Conservation (phyloP, 345 rosid genomes). For the Populus nigra region DNA sequence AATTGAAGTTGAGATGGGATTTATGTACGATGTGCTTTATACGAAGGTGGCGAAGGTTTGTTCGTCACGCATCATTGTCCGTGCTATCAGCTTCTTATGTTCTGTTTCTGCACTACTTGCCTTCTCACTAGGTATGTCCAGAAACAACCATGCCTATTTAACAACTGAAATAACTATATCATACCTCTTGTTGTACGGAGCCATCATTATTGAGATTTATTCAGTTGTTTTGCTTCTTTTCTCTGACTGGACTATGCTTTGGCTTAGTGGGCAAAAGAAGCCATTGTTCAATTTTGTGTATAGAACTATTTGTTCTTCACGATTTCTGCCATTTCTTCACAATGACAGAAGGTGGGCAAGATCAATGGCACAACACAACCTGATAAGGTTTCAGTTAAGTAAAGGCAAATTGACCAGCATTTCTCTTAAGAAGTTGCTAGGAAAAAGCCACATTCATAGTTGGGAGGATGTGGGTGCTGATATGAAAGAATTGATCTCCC, state of each 20-base stretch:
- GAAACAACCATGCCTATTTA: not conserved
- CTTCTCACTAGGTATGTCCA: not conserved
- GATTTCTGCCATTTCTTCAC: not conserved
- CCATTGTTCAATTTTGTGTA: not conserved
- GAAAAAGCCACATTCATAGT: not conserved
- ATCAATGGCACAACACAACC: too few species aligned
- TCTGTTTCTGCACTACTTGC: slow-evolving; percentile 3
- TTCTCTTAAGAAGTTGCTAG: too few species aligned
- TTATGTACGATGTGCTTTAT: slow-evolving; percentile 38
- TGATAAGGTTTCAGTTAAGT: too few species aligned
- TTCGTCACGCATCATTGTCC: slow-evolving; percentile 7
- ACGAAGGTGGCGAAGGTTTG: slow-evolving; percentile 18
- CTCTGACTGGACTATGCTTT: slow-evolving; percentile 22
- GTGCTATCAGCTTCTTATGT: not conserved
- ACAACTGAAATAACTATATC: slow-evolving; percentile 7
- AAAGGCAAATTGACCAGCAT: not conserved
- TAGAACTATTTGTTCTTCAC: too few species aligned
- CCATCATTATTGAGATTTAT: slow-evolving; percentile 13
- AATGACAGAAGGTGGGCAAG: not conserved
- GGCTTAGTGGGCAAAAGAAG: slow-evolving; percentile 1
- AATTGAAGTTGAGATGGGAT: slow-evolving; percentile 35
- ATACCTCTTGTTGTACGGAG: slow-evolving; percentile 7
- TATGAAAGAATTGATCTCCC: not conserved
- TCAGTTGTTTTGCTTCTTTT: not conserved
- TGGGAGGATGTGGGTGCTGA: not conserved